Evolutionary conservation across 1,284 basidiomycete species (phyloP).

Genomic region (Peniophora sp.): DNA sequence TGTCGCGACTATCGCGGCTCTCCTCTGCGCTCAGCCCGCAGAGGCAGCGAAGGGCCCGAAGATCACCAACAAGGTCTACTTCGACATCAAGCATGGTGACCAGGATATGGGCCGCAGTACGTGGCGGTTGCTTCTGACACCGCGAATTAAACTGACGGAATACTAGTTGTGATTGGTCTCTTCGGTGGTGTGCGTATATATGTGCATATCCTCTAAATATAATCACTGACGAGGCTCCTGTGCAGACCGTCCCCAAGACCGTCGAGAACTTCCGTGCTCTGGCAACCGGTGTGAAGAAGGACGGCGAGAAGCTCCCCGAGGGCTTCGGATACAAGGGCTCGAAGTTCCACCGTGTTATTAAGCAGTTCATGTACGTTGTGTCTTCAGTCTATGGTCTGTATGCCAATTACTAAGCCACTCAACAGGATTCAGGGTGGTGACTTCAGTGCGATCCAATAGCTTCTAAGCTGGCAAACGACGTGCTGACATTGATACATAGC

Average conservation of each 20-base stretch:
- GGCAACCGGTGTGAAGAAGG: slow-evolving; percentile 68
- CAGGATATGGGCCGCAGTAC: slow-evolving; percentile 73
- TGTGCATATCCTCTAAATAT: slow-evolving; percentile 10
- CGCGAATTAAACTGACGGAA: slow-evolving; percentile 5
- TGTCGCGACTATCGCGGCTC: slow-evolving; percentile 55
- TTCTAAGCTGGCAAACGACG: background rate
- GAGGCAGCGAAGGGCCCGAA: slow-evolving; percentile 76
- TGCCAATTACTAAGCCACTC: background rate
- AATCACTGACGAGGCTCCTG: background rate
- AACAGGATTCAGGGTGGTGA: slow-evolving; percentile 61
- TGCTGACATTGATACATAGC: slow-evolving; percentile 20
- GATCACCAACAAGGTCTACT: slow-evolving; percentile 90
- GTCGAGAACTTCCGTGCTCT: slow-evolving; percentile 68
- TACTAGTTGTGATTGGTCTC: slow-evolving; percentile 72
- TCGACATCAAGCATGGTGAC: slow-evolving; percentile 88
- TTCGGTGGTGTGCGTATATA: slow-evolving; percentile 60
- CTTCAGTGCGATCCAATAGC: slow-evolving; percentile 38
- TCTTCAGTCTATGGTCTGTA: background rate
- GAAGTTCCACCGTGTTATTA: slow-evolving; percentile 66
- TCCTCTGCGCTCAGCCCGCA: slow-evolving; percentile 60
- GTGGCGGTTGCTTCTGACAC: slow-evolving; percentile 25
- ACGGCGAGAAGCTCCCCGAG: slow-evolving; percentile 65
- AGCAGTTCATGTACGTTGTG: slow-evolving; percentile 53
- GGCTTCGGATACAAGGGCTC: slow-evolving; percentile 68
- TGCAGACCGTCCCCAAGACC: slow-evolving; percentile 73